Evolutionary conservation across 192 early-diverging fungal genomes (phyloP), one percentile per base, ranked within the genome.

Genomic region (Funneliformis geosporum): DNA sequence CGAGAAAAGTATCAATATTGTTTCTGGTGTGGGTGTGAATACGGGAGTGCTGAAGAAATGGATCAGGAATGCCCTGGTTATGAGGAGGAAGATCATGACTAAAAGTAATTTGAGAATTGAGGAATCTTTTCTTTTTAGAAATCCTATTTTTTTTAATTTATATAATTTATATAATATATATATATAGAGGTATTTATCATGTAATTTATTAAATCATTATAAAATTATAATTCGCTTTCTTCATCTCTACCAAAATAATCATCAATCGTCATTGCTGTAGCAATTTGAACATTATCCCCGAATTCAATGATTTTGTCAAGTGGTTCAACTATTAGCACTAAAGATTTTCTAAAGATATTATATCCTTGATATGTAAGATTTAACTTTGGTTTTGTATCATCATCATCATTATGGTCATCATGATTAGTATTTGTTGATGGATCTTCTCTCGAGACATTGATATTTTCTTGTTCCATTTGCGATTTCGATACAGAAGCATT

Each of bases 21-120:
- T 72, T 80, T 92, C 43, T 93, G 90, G 89, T 93, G 92, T 81
- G 86, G 87, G 27, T 80, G 66, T 14, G 75, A 82, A 62, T 93
- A 88, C 55, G 72, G 60, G 8, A 73, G 84, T 68, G 70, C 62
- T 75, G 84, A 89, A 65, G 90, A 92, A 74, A 40, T 93, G 44
- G 74, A 73, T 16, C 28, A 68, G 18, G 59, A 81, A 38, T 93
- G 92, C 78, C 90, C 92, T 6, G 91, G 91, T 8, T 59, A 75
- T n/a, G 79, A 82, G 5, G 85, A 86, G 75, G 90, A 90, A 11
- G 87, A 90, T 60, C 91, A 92, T 50, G 76, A 78, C 28, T 78
- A 55, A 60, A 55, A 55, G 16, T 16, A 14, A 50, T 44, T 44
- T 44, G 43, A 44, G 9, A 44, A 33, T 33, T 33, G 33, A 33